phyloP scores from a whole-genome alignment of 768 basidiomycete species.

The Lepiota venenata region DNA sequence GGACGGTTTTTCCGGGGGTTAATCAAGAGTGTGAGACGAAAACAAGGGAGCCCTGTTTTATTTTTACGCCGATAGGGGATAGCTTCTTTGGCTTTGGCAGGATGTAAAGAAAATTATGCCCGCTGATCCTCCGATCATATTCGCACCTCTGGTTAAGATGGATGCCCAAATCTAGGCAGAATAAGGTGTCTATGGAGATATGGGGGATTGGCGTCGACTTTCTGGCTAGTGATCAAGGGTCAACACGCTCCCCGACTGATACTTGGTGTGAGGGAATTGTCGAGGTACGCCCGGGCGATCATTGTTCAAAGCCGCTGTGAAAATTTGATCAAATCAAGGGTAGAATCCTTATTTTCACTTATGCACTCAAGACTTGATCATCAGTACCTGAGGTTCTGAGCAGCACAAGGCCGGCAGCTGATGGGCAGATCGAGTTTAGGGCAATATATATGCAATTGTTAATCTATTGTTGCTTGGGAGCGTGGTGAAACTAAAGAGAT shows the following conservation, averaged over 20 bases:
- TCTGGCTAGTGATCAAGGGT: background rate
- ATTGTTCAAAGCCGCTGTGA: too few relatives aligned
- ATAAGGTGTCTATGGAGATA: background rate
- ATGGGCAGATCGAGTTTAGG: background rate
- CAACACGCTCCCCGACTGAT: too few relatives aligned
- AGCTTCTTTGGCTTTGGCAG: background rate
- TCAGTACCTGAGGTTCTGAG: background rate
- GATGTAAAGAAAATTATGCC: background rate
- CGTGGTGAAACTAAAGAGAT: slow-evolving; percentile 51
- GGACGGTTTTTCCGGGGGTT: background rate
- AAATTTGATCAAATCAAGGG: background rate
- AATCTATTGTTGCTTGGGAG: slow-evolving; percentile 34
- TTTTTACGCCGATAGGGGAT: background rate
- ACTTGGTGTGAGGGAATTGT: too few relatives aligned
- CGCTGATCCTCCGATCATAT: slow-evolving; percentile 2
- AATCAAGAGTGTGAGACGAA: background rate
- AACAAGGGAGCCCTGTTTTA: background rate
- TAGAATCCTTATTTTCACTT: background rate
- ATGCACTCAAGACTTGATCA: too few relatives aligned
- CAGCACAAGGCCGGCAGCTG: background rate
- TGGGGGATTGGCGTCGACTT: too few relatives aligned
- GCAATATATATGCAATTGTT: background rate
- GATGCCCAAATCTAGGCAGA: background rate
- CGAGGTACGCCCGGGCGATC: too few relatives aligned
- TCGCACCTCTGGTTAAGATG: background rate